Conservation (phyloP, 2,329 filamentous ascomycete species). For the Colletotrichum karsti region DNA sequence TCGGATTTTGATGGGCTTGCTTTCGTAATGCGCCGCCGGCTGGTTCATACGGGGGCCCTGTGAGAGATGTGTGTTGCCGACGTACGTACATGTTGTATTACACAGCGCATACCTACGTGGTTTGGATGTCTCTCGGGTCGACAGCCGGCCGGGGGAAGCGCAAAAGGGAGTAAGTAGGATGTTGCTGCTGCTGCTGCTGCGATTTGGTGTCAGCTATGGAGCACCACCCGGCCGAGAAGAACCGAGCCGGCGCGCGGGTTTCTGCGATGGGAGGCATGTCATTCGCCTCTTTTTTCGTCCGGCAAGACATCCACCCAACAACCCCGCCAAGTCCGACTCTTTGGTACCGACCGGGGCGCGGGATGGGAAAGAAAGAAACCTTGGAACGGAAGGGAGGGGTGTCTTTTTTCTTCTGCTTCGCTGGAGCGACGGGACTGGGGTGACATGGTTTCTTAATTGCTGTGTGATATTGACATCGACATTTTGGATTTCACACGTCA, state of each 20-base stretch:
- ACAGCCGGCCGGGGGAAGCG: neutral
- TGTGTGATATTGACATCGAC: neutral
- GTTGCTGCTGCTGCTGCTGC: neutral
- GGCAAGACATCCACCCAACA: no score
- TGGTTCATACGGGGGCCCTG: no score
- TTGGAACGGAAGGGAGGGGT: neutral
- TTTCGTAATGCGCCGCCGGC: no score
- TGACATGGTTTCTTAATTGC: neutral
- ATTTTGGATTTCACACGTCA: neutral
- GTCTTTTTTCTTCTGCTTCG: neutral
- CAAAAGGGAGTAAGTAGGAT: neutral
- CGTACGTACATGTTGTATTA: neutral
- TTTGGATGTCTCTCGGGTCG: neutral
- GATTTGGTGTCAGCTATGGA: neutral
- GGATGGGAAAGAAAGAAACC: neutral
- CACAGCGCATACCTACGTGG: neutral
- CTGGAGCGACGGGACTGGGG: neutral
- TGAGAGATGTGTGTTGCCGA: neutral
- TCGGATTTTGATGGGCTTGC: neutral
- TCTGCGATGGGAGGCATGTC: neutral
- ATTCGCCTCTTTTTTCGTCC: neutral
- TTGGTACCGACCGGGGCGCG: neutral
- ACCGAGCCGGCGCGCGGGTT: neutral
- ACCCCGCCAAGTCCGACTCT: neutral
- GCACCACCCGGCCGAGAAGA: neutral